These are phyloP conservation scores for Trichoderma brevicompactum DNA, from an alignment of 2,329 filamentous ascomycete genomes.

Conservation along the genomic window DNA sequence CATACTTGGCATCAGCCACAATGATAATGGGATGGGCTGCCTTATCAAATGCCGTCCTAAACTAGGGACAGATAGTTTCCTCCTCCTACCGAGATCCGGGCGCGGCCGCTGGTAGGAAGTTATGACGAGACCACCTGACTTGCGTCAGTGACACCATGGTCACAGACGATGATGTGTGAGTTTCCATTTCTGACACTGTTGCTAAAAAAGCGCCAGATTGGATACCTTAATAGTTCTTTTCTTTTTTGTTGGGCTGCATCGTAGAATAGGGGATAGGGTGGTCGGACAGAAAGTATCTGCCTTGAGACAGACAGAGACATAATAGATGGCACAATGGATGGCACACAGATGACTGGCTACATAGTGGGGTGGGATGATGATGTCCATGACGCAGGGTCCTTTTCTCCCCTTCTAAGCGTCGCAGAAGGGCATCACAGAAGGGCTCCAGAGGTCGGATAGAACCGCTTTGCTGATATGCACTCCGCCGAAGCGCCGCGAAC, in stretches of 20 bases:
- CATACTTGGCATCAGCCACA: conserved; percentile 11
- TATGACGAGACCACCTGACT: conserved; percentile 27
- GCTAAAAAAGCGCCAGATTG: conserved; percentile 9
- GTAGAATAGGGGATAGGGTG: background rate
- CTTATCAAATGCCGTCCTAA: conserved; percentile 1
- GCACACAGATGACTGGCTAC: conserved; percentile 1
- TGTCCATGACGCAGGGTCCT: conserved; percentile 11
- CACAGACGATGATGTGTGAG: conserved; percentile 24
- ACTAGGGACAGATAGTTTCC: conserved; percentile 10
- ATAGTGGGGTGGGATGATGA: background rate
- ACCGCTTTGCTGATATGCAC: conserved; percentile 12
- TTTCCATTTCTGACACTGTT: background rate
- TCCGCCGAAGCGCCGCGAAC: conserved; percentile 23
- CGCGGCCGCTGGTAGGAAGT: background rate
- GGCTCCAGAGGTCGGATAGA: conserved; percentile 3
- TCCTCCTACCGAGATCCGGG: background rate
- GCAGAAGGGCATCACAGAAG: conserved; percentile 9
- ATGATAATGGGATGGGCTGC: background rate
- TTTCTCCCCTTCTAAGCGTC: background rate
- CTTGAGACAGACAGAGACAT: conserved; percentile 12
- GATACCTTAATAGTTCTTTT: background rate
- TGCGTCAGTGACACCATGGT: conserved; percentile 27
- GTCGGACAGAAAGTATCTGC: background rate
- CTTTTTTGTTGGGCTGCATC: conserved; percentile 12
- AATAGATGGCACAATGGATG: conserved; percentile 10